Base-by-base conservation (phyloP, 805 yeast species). In the Yarrowia sp. region DNA sequence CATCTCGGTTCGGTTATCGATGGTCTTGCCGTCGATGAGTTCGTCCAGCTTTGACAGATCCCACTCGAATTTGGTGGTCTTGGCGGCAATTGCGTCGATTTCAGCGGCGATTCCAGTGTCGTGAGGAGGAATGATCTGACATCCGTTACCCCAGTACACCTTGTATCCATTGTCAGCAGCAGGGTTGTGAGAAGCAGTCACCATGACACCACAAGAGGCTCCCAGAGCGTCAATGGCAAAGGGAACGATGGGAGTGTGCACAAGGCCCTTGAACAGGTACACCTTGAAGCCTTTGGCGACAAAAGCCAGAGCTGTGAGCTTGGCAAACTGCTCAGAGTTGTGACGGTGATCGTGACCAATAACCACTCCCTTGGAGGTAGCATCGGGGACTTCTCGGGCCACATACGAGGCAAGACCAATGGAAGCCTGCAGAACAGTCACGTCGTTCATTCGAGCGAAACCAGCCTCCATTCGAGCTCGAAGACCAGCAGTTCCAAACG, bases 221-320 rank as follows among this genome's bases (percentile, higher is more conserved):
- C 78, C 72, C 68, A 79, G 82, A 38, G 80, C 74, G 71, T 90
- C 91, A 35, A 94, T 89, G 0, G 90, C 87, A 78, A 90, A 94
- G 1, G 99, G 98, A 0, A 94, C 98, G 76, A 92, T 78, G 0
- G 99, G 99, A 0, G 99, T 94, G 70, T 92, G 97, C n/a, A 79
- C 80, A 58, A 74, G 72, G 14, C 77, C 79, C 45, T 41, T 41
- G 15, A 77, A 76, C 19, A 76, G 74, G 76, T 85, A 86, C 1
- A 94, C 97, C 64, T 80, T 84, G 73, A 90, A 86, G 0, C 97
- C 97, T 15, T 82, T 79, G 15, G 82, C 72, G 10, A 91, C 74
- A 67, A 96, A 95, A 1, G 87, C 92, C 56, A 89, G 82, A 0
- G 92, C 92, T 0, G 97, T 84, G 16, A 92, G 82, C 67, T 86